phyloP scores from a whole-genome alignment of 1,284 basidiomycete genomes.

The Meripilus lineatus region DNA sequence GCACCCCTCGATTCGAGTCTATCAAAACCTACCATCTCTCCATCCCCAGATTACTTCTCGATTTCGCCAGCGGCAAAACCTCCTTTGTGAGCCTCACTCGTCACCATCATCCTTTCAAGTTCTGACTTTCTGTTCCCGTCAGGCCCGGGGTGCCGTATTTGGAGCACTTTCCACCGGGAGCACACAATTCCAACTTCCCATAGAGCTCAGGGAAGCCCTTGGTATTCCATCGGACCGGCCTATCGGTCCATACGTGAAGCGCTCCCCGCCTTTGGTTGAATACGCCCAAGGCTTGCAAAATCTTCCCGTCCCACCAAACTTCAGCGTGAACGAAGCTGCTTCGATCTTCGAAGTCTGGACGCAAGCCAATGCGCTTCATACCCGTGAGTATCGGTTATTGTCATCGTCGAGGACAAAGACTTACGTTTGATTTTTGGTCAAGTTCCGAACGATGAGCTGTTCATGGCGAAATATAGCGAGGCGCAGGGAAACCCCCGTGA shows the following conservation, averaged over 20 bases:
- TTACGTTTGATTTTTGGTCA: not conserved
- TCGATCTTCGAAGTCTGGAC: constrained; percentile 70
- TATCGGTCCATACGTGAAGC: constrained; percentile 45
- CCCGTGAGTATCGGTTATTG: constrained; percentile 32
- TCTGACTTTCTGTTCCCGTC: not conserved
- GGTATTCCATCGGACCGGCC: constrained; percentile 34
- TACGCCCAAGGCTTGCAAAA: constrained; percentile 53
- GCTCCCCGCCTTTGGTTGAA: constrained; percentile 36
- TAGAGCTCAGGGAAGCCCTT: constrained; percentile 59
- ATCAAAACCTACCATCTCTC: constrained; percentile 82
- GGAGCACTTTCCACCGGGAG: constrained; percentile 60
- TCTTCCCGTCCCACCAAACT: constrained; percentile 50
- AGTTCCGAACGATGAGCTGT: constrained; percentile 59
- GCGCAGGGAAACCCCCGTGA: constrained; percentile 68
- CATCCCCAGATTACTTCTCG: constrained; percentile 73
- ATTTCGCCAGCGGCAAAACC: constrained; percentile 68
- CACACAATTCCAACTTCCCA: constrained; percentile 45
- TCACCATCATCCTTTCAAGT: not conserved
- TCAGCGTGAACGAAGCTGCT: constrained; percentile 60
- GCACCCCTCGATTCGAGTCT: constrained; percentile 69
- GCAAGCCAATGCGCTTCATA: constrained; percentile 44
- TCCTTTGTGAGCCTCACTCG: constrained; percentile 50
- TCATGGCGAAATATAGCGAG: constrained; percentile 70
- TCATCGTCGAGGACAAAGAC: not conserved
- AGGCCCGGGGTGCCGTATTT: constrained; percentile 62